phyloP scores from a whole-genome alignment of 805 yeast genomes.

The Dipodascus albidus region DNA sequence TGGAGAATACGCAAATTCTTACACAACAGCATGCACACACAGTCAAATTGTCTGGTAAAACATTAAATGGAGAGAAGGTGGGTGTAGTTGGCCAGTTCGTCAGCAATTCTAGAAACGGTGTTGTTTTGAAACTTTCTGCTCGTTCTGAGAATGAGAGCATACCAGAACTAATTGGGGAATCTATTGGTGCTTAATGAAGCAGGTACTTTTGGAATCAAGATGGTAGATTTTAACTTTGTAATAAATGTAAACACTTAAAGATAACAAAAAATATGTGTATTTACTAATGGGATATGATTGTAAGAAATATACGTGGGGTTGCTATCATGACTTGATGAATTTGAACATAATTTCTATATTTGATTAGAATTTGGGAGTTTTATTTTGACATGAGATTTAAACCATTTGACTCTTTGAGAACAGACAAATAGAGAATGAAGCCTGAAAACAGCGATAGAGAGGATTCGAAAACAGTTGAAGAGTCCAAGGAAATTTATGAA shows the following conservation, averaged over 20 bases:
- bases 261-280: no score
- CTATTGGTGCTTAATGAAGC: slow-evolving; percentile 15
- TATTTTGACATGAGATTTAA: no score
- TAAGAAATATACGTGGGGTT: neutral
- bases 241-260: neutral
- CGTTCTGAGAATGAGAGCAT: slow-evolving; percentile 34
- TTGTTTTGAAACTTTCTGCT: slow-evolving; percentile 34
- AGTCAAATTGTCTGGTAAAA: slow-evolving; percentile 75
- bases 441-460: no score
- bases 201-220: neutral
- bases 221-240: neutral
- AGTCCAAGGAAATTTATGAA: no score
- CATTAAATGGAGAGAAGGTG: slow-evolving; percentile 37
- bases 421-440: no score
- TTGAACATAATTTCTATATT: no score
- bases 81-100: slow-evolving; percentile 34
- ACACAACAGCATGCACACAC: slow-evolving; percentile 47
- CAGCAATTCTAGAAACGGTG: slow-evolving; percentile 31
- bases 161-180: slow-evolving; percentile 38
- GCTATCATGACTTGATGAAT: no score
- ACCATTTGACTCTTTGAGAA: no score
- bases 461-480: no score
- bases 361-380: no score
- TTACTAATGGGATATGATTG: neutral
- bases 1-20: slow-evolving; percentile 63